Percentiles rank a stretch among this genome's conserved stretches.
Conservation (phyloP, 2,329 filamentous ascomycete genomes). For the Exophiala sideris region DNA sequence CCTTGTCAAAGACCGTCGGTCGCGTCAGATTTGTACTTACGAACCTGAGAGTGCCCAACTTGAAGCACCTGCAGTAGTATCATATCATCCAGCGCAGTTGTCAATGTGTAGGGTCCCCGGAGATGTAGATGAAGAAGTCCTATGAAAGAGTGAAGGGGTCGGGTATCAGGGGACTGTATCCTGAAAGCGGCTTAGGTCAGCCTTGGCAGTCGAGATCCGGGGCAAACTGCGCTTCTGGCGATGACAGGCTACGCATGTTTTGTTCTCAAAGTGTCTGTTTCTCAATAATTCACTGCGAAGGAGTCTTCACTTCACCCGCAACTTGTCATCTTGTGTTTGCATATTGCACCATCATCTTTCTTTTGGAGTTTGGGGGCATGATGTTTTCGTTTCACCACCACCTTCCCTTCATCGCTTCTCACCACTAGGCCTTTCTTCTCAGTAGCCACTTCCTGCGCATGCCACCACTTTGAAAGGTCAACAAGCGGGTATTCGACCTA, state of each 20-base stretch:
- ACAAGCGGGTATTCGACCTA: background rate
- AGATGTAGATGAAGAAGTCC: too few species aligned
- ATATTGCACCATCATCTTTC: conserved; percentile 20
- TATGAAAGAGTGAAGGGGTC: too few species aligned
- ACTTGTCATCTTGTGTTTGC: conserved; percentile 12
- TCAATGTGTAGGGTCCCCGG: too few species aligned
- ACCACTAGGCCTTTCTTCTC: conserved; percentile 13
- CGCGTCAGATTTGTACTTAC: too few species aligned
- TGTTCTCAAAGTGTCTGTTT: background rate
- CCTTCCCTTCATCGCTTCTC: conserved; percentile 11
- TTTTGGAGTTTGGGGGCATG: conserved; percentile 26
- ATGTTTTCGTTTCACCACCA: conserved; percentile 11
- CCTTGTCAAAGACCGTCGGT: too few species aligned
- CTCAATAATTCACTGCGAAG: background rate
- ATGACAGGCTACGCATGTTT: background rate
- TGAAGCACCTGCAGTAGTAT: too few species aligned
- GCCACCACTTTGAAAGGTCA: background rate
- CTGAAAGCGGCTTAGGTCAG: too few species aligned
- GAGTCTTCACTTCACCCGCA: conserved; percentile 6
- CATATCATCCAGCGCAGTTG: too few species aligned
- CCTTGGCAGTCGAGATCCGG: too few species aligned
- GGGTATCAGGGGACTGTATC: too few species aligned
- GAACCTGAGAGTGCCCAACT: too few species aligned
- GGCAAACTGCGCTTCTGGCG: too few species aligned
- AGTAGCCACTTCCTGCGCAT: background rate